These are phyloP conservation scores for Rhizopus microsporus DNA, from an alignment of 371 early-diverging fungal genomes.

Conservation along the genomic window DNA sequence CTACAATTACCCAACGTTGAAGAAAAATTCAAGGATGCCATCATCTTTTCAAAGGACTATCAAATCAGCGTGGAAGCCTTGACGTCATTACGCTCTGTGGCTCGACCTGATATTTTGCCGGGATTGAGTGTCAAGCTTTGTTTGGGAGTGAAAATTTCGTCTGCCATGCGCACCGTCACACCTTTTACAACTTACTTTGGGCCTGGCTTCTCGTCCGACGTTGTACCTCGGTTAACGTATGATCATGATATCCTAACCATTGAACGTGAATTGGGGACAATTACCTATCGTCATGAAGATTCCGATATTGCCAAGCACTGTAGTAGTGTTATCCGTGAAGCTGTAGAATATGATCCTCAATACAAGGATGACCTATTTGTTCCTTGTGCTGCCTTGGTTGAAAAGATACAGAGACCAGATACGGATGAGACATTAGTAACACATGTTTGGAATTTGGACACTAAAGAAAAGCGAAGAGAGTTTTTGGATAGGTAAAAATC, in stretches of 20 bases:
- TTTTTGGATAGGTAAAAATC: conserved; percentile 51
- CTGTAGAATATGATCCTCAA: conserved; percentile 44
- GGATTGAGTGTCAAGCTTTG: conserved; percentile 62
- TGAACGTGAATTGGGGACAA: conserved; percentile 63
- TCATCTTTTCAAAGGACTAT: conserved; percentile 39
- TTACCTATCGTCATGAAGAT: conserved; percentile 53
- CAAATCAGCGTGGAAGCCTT: conserved; percentile 54
- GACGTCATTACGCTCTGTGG: conserved; percentile 70
- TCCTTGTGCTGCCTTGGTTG: conserved; percentile 68
- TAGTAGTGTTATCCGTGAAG: conserved; percentile 65
- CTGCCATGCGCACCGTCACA: conserved; percentile 74
- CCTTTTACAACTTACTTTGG: conserved; percentile 72
- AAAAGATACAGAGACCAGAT: conserved; percentile 53
- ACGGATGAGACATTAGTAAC: conserved; percentile 51
- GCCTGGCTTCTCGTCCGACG: conserved; percentile 57
- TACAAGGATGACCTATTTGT: conserved; percentile 56
- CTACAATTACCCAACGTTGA: conserved; percentile 67
- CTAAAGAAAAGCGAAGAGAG: conserved; percentile 48
- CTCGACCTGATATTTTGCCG: conserved; percentile 45
- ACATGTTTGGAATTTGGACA: conserved; percentile 57
- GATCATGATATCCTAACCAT: conserved; percentile 46
- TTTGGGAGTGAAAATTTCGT: conserved; percentile 69
- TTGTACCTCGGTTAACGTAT: conserved; percentile 48
- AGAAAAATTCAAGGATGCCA: conserved; percentile 50
- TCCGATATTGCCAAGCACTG: conserved; percentile 70